These are phyloP conservation scores for Candida mesenterica DNA, from an alignment of 1,139 yeast genomes.

Conservation along the genomic window DNA sequence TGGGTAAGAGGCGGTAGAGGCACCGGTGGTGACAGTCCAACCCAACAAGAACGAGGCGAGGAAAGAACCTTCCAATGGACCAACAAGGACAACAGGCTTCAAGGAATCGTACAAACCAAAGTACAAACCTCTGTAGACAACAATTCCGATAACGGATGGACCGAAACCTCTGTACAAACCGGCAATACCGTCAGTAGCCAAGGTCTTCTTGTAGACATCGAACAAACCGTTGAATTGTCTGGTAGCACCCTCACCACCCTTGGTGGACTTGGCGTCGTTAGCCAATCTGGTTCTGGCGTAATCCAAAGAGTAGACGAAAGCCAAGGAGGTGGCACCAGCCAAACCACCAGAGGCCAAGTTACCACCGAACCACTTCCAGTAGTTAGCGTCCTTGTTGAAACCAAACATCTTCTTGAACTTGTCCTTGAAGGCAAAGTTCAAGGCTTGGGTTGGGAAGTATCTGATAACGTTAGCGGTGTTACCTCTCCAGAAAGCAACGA, in stretches of 20 bases:
- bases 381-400: slow-evolving; percentile 51
- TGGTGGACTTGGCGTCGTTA: slow-evolving; percentile 53
- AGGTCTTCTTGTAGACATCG: slow-evolving; percentile 54
- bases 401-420: slow-evolving; percentile 52
- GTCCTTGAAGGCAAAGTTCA: slow-evolving; percentile 55
- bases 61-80: slow-evolving; percentile 56
- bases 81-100: slow-evolving; percentile 54
- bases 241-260: slow-evolving; percentile 42
- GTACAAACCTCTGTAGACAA: slow-evolving; percentile 58
- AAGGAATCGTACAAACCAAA: slow-evolving; percentile 55
- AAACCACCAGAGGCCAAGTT: slow-evolving; percentile 58
- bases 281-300: slow-evolving; percentile 58
- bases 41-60: slow-evolving; percentile 55
- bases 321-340: slow-evolving; percentile 56
- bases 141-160: slow-evolving; percentile 52
- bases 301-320: slow-evolving; percentile 55
- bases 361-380: slow-evolving; percentile 55
- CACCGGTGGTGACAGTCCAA: slow-evolving; percentile 57
- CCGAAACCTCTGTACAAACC: slow-evolving; percentile 61
- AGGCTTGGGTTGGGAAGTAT: slow-evolving; percentile 57
- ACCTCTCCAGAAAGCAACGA: slow-evolving; percentile 55
- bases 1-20: slow-evolving; percentile 56
- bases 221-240: slow-evolving; percentile 55
- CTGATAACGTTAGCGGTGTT: slow-evolving; percentile 56
- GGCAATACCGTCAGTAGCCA: slow-evolving; percentile 55